phyloP scores from a whole-genome alignment of 2,329 filamentous ascomycete genomes.

The Colletotrichum brevisporum region DNA sequence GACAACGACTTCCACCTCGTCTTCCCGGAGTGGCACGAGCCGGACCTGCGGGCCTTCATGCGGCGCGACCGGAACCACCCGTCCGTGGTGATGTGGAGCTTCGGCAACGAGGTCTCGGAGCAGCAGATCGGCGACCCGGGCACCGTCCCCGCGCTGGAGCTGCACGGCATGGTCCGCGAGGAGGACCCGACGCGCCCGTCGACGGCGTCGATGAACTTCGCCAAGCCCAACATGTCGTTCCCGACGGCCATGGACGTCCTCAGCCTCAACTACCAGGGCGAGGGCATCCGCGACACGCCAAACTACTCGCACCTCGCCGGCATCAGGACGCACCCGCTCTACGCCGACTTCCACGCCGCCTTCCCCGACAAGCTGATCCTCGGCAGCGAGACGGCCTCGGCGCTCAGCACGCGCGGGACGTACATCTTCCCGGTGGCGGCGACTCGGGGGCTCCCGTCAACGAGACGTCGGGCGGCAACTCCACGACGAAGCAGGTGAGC shows the following conservation, averaged over 20 bases:
- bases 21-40: conserved; percentile 67
- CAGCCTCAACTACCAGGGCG: conserved; percentile 70
- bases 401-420: conserved; percentile 64
- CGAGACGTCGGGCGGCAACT: conserved; percentile 56
- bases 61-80: conserved; percentile 69
- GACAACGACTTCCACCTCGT: conserved; percentile 65
- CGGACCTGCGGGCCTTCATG: conserved; percentile 65
- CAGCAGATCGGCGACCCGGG: conserved; percentile 54
- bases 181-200: conserved; percentile 64
- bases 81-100: conserved; percentile 66
- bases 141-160: conserved; percentile 48
- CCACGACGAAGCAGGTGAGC: conserved; percentile 55
- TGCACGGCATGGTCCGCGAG: conserved; percentile 58
- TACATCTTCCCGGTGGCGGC: conserved; percentile 66
- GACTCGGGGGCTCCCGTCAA: conserved; percentile 55
- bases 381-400: conserved; percentile 59
- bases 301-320: conserved; percentile 49
- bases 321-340: conserved; percentile 49
- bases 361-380: conserved; percentile 64
- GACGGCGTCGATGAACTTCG: conserved; percentile 63
- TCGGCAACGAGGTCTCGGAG: conserved; percentile 68
- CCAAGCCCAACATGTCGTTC: conserved; percentile 55
- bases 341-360: conserved; percentile 57
- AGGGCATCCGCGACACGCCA: conserved; percentile 55
- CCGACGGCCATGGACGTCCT: conserved; percentile 60